A percentile compares a stretch with the other conserved stretches of the same genome.
Conservation (phyloP, 129 eudicot species). For the Erigeron canadensis region DNA sequence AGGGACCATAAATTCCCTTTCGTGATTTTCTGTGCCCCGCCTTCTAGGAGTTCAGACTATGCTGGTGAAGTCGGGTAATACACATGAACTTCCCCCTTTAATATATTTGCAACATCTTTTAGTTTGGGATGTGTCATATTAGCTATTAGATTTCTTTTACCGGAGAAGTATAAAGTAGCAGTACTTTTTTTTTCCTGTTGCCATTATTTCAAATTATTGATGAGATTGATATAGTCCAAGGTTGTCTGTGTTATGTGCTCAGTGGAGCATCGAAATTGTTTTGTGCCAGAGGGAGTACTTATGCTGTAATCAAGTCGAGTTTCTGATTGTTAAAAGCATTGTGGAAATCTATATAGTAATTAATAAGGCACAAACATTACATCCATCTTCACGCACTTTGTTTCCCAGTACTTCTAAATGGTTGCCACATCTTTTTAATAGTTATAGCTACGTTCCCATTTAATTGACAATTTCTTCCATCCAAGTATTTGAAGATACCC, state of each 20-base stretch:
- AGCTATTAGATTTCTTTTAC: no score
- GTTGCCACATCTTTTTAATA: background rate
- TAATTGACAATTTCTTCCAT: conserved; percentile 16
- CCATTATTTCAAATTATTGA: background rate
- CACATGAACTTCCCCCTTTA: background rate
- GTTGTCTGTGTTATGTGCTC: no score
- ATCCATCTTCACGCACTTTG: background rate
- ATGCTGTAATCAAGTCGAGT: no score
- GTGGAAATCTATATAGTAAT: no score
- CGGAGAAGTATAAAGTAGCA: no score
- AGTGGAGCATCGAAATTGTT: no score
- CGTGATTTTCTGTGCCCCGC: conserved; percentile 96
- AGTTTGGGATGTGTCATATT: background rate
- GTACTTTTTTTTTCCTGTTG: background rate
- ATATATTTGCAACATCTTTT: background rate
- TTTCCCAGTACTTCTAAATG: background rate
- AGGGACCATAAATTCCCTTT: conserved; percentile 62
- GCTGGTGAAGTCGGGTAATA: conserved; percentile 76
- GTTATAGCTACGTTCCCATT: background rate
- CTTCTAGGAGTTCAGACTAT: conserved; percentile 66
- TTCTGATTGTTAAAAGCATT: no score
- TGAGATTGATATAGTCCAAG: no score
- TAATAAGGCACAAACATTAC: background rate
- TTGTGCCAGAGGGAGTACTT: no score
- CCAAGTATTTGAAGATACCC: background rate